A percentile compares a stretch with the other conserved stretches of the same genome.
Conservation (phyloP, 805 yeast species). For the Candida saitoana region DNA sequence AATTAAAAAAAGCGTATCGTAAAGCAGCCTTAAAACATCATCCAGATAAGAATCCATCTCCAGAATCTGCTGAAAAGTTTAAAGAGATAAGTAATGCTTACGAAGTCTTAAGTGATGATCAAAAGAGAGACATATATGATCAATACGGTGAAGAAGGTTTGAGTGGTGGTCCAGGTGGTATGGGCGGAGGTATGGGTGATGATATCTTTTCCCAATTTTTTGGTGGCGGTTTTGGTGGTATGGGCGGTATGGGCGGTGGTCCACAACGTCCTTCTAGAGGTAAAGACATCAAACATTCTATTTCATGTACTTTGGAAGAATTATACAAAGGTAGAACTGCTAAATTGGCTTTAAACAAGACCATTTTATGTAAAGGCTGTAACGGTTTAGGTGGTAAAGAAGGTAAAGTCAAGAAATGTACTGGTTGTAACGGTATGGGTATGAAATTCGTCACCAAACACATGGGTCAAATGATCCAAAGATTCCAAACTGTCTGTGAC, state of each 20-base stretch:
- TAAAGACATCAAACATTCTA: conserved; percentile 85
- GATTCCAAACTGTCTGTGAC: conserved; percentile 93
- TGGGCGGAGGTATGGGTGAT: conserved; percentile 61
- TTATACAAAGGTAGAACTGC: conserved; percentile 90
- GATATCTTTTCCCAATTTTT: conserved; percentile 79
- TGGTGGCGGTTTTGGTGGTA: conserved; percentile 38
- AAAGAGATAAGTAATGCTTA: conserved; percentile 86
- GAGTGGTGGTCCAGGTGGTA: conserved; percentile 68
- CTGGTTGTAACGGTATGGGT: conserved; percentile 89
- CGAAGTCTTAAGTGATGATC: conserved; percentile 80
- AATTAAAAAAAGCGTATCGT: conserved; percentile 80
- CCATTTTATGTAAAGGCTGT: conserved; percentile 82
- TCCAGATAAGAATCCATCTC: conserved; percentile 79
- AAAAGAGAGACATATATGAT: conserved; percentile 87
- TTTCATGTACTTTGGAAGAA: conserved; percentile 85
- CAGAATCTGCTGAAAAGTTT: conserved; percentile 93
- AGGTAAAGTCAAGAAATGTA: conserved; percentile 83
- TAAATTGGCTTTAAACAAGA: conserved; percentile 90
- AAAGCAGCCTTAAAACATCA: conserved; percentile 75
- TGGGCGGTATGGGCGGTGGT: conserved; percentile 49
- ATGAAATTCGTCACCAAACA: conserved; percentile 88
- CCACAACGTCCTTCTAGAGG: conserved; percentile 85
- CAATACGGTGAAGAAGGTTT: conserved; percentile 91
- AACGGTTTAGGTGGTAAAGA: conserved; percentile 95
- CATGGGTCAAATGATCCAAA: conserved; percentile 99